Base-by-base conservation (phyloP, 768 basidiomycete genomes). In the Serendipita sp. region DNA sequence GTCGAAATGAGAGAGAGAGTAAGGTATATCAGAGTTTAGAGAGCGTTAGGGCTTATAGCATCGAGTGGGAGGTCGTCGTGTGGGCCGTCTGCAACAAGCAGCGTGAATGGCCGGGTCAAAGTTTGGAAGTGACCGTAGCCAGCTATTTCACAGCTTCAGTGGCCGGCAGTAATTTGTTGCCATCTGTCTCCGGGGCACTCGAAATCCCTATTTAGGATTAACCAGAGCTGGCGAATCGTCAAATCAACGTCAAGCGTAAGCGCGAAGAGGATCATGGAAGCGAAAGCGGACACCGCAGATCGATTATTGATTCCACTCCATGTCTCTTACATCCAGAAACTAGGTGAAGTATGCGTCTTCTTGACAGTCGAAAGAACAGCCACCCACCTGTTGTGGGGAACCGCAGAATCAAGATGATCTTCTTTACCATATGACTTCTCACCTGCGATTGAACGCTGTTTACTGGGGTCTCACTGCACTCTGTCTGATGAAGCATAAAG, bases 381-480 rank as follows among this genome's bases (percentile, higher is more conserved):
- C 46, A 23, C n/a, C n/a, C 43, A 13, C 34, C 23, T 18, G 16
- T 37, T 55, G 45, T n/a, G 18, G 31, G 23, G 3, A 8, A 16
- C 55, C 27, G n/a, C 65, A 75, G 88, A 85, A 77, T 74, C 86
- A 86, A 65, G 83, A 91, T 76, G 91, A 92, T 67, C 79, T 96
- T 16, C 78, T 81, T 1, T 95, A 95, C 74, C 91, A 95, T 72
- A 78, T 95, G 18, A 94, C 94, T 0, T 79, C 92, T 11, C 96
- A 99, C 73, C 80, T 98, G 4, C 88, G 95, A 4, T 78, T 99
- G 74, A 98, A 97, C 73, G 95, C 93, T 1, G 78, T 98, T 5
- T 99, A 96, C 73, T 99, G 96, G 96, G 96, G 92, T 5, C 76
- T 93, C 44, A 91, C 88, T 0, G 92, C 96, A 0, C 76, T 95